phyloP scores from a whole-genome alignment of 2,329 filamentous ascomycete species.

The Aureobasidium vineae region DNA sequence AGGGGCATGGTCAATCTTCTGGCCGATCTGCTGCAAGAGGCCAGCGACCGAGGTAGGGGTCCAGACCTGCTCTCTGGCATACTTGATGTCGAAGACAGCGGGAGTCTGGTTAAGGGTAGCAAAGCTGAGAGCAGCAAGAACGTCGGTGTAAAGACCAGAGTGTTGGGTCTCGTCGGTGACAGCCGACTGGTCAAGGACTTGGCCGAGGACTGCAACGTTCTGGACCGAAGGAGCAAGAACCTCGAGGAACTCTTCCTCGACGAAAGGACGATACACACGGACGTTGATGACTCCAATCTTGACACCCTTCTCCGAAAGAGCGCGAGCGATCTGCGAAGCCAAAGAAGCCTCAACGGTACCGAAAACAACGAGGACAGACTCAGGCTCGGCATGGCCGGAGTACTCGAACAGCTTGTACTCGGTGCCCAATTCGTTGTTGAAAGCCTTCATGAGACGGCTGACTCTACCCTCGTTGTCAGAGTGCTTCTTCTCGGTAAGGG shows the following conservation, averaged over 20 bases:
- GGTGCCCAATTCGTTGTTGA: constrained; percentile 91
- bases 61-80: constrained; percentile 69
- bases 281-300: constrained; percentile 88
- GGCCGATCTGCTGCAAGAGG: constrained; percentile 49
- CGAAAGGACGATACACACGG: constrained; percentile 89
- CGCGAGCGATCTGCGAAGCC: constrained; percentile 73
- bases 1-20: constrained; percentile 40
- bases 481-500: constrained; percentile 65
- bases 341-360: constrained; percentile 88
- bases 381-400: constrained; percentile 74
- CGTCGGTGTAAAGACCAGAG: constrained; percentile 89
- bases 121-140: constrained; percentile 81
- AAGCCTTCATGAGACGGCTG: constrained; percentile 66
- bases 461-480: constrained; percentile 69
- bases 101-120: constrained; percentile 64
- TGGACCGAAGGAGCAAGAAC: constrained; percentile 71
- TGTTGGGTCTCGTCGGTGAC: constrained; percentile 73
- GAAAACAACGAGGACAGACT: constrained; percentile 85
- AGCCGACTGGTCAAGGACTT: constrained; percentile 71
- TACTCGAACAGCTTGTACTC: constrained; percentile 95
- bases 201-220: constrained; percentile 81
- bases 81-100: constrained; percentile 80
- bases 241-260: constrained; percentile 89
- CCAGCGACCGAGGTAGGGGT: constrained; percentile 54
- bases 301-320: constrained; percentile 68